A percentile compares a stretch with the other conserved stretches of the same genome.
These are phyloP conservation scores for Globisporangium nagaii DNA, from an alignment of 352 stramenopile genomes.

Conservation along the genomic window DNA sequence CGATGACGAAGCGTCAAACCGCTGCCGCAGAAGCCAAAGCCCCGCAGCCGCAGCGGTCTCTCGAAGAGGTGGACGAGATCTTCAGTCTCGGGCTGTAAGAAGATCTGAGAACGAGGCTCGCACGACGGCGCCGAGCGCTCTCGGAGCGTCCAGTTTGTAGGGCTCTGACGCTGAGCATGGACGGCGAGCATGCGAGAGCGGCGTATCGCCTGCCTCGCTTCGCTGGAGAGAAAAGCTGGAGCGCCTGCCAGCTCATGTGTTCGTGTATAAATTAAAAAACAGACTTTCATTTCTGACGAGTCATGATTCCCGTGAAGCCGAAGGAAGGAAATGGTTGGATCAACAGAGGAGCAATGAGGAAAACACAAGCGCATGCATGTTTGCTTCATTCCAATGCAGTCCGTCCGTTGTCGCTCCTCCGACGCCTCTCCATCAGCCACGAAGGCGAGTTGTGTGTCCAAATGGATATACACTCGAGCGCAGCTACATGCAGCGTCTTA, in stretches of 20 bases:
- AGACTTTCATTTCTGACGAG: neutral
- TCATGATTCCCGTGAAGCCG: too few species aligned
- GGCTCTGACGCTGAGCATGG: neutral
- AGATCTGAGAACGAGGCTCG: too few species aligned
- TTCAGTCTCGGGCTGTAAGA: conserved; percentile 73
- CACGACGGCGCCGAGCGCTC: too few species aligned
- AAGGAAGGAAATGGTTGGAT: neutral
- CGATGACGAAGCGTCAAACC: conserved; percentile 7
- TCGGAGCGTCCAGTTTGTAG: neutral
- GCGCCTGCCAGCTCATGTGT: too few species aligned
- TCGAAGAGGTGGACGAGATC: conserved; percentile 61
- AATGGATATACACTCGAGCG: too few species aligned
- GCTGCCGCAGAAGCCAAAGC: neutral
- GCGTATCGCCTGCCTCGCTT: too few species aligned
- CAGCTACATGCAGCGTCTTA: conserved; percentile 17
- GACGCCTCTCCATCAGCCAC: neutral
- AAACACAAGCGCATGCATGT: neutral
- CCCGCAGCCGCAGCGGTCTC: conserved; percentile 1
- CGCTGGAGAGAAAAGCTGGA: too few species aligned
- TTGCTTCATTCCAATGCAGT: neutral
- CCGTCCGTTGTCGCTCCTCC: too few species aligned
- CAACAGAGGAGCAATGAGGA: neutral
- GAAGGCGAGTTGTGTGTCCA: neutral
- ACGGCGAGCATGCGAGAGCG: too few species aligned
- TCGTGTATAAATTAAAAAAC: conserved; percentile 1